phyloP scores from a whole-genome alignment of 73 alveolate genomes.

The Tetrahymena elliotti region DNA sequence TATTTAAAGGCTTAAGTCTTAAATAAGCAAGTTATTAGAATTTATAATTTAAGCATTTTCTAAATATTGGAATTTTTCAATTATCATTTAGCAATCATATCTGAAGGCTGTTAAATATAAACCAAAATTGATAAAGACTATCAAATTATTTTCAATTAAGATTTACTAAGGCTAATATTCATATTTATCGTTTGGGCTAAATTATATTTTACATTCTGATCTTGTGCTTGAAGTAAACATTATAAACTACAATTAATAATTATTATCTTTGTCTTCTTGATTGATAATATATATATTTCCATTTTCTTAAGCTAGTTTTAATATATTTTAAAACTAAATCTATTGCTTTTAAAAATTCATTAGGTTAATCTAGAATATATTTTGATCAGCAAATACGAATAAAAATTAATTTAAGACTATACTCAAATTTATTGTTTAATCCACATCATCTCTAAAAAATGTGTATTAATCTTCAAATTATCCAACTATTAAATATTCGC shows the following conservation, averaged over 20 bases:
- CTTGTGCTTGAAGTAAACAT: background rate
- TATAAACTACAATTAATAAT: no score
- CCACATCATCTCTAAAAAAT: background rate
- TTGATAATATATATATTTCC: background rate
- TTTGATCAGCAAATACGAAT: background rate
- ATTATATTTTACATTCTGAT: background rate
- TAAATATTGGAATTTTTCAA: background rate
- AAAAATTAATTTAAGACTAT: no score
- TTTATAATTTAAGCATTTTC: background rate
- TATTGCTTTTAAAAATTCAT: background rate
- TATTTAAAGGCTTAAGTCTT: background rate
- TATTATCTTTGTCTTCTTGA: background rate
- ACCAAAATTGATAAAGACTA: background rate
- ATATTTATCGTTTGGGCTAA: no score
- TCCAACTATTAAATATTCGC: background rate
- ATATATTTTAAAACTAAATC: no score
- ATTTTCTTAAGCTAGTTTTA: background rate
- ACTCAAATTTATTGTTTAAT: background rate
- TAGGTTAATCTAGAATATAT: no score
- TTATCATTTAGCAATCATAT: background rate
- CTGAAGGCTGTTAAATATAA: background rate
- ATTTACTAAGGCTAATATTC: no score
- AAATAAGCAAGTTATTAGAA: background rate
- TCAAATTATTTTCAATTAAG: background rate
- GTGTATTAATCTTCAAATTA: background rate